Evolutionary conservation across 202 grass and related monocot genomes (phyloP).

Genomic region (Dendrocalamus latiflorus): DNA sequence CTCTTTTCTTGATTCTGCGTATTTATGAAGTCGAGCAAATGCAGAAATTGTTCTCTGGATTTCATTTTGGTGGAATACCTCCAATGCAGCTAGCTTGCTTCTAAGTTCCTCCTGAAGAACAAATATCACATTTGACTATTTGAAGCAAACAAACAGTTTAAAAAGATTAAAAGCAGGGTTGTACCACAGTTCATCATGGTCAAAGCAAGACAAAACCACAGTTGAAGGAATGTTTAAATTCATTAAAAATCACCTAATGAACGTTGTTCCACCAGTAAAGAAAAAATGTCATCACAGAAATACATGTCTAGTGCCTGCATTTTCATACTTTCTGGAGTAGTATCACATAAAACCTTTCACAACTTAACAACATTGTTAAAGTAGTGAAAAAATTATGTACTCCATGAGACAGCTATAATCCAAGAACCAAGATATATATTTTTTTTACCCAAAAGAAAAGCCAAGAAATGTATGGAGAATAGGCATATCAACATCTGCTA

Average conservation of each 20-base stretch:
- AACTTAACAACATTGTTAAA: background rate
- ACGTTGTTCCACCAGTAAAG: background rate
- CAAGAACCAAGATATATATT: background rate
- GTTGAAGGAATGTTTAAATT: conserved; percentile 8
- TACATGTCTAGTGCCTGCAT: background rate
- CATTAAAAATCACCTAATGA: background rate
- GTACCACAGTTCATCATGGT: background rate
- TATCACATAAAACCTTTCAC: background rate
- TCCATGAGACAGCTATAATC: background rate
- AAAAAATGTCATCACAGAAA: background rate
- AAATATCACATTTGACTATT: conserved; percentile 12
- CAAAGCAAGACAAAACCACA: conserved; percentile 5
- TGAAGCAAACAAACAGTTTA: conserved; percentile 1
- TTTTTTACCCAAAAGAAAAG: background rate
- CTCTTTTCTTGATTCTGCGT: conserved; percentile 68
- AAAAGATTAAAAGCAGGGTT: background rate
- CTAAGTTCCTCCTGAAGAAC: conserved; percentile 68
- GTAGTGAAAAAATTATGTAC: background rate
- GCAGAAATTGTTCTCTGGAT: conserved; percentile 51
- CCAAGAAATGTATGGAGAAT: background rate
- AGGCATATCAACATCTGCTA: background rate
- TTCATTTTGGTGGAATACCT: conserved; percentile 62
- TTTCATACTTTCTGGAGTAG: background rate
- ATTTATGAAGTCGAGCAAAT: conserved; percentile 57
- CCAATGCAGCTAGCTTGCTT: conserved; percentile 53